These are phyloP conservation scores for Fragaria ananassa DNA, from an alignment of 306 rosid genomes.

Conservation along the genomic window DNA sequence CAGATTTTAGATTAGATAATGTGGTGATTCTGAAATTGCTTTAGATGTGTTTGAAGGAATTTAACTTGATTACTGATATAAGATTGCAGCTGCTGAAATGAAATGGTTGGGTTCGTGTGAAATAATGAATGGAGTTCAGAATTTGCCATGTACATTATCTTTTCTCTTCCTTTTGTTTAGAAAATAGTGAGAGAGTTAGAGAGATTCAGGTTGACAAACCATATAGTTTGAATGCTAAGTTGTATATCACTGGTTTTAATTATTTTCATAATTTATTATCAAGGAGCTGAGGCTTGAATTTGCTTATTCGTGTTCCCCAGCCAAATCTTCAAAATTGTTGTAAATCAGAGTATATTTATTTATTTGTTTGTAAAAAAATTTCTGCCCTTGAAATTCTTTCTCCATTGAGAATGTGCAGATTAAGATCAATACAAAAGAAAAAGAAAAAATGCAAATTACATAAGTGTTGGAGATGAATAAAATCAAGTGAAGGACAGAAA, in stretches of 20 bases:
- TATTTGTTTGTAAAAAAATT: neutral
- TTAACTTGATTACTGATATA: conserved; percentile 5
- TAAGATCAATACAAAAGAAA: neutral
- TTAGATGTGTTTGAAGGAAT: conserved; percentile 17
- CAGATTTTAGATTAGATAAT: neutral
- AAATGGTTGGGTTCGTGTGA: conserved; percentile 8
- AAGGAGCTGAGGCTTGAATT: neutral
- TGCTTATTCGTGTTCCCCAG: neutral
- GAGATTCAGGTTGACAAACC: neutral
- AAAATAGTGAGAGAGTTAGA: neutral
- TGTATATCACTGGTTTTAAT: neutral
- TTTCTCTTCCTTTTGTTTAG: neutral
- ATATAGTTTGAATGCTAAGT: neutral
- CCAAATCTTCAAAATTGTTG: neutral
- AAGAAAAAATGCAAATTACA: neutral
- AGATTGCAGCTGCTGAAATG: conserved; percentile 26
- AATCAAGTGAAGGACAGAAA: neutral
- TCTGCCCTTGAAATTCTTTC: neutral
- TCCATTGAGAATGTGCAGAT: neutral
- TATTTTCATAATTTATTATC: neutral
- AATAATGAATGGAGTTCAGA: conserved; percentile 12
- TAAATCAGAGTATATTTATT: neutral
- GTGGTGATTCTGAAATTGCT: conserved; percentile 5
- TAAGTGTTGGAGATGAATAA: neutral
- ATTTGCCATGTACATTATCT: neutral